Evolutionary conservation across 331 rosid genomes (phyloP).

Genomic region (Phaseolus coccineus): DNA sequence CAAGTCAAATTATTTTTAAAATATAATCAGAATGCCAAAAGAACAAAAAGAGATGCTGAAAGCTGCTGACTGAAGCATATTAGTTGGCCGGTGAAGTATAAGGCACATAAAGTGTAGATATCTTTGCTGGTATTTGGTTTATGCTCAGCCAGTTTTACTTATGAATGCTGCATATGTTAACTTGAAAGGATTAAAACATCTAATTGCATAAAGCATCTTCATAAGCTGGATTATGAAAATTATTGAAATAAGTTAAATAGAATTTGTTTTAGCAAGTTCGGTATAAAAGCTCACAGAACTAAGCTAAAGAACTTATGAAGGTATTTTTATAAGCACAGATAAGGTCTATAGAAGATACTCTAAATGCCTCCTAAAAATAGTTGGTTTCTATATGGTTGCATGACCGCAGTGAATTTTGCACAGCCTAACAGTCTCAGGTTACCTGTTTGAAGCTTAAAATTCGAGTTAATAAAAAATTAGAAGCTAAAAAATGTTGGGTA

Average conservation of each 20-base stretch:
- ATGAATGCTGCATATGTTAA: conserved; percentile 4
- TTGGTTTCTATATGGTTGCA: background rate
- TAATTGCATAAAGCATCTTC: background rate
- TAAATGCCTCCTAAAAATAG: background rate
- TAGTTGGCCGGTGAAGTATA: conserved; percentile 8
- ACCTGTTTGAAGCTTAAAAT: conserved; percentile 2
- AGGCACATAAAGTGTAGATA: background rate
- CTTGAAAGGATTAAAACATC: background rate
- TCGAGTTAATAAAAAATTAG: background rate
- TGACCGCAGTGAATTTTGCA: background rate
- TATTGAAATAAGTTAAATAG: background rate
- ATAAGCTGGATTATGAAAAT: background rate
- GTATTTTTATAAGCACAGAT: background rate
- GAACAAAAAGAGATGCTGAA: conserved; percentile 21
- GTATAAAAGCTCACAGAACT: background rate
- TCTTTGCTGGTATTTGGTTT: background rate
- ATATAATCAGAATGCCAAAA: background rate
- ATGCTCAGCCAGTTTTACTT: background rate
- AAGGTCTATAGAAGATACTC: background rate
- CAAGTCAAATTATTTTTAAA: background rate
- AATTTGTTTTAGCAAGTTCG: background rate
- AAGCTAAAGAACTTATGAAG: background rate
- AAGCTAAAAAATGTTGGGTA: conserved; percentile 37
- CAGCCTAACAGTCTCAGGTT: background rate
- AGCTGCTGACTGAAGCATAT: background rate